Evolutionary conservation across 1,139 yeast species (phyloP).

Genomic region (Pichia inconspicua): DNA sequence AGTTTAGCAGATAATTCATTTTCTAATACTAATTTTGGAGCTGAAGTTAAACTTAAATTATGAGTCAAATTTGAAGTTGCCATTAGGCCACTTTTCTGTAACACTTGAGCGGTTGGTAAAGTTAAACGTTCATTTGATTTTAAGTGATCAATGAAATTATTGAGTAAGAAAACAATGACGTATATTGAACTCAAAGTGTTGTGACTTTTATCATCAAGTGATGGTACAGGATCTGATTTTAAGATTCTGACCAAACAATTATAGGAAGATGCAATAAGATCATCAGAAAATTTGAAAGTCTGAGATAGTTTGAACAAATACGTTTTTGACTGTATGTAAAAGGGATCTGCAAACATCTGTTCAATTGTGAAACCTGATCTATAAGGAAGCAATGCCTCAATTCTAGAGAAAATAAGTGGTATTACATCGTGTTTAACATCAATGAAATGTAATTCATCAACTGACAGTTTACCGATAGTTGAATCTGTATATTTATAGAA

Average conservation of each 20-base stretch:
- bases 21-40: constrained; percentile 2
- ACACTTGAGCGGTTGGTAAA: constrained; percentile 3
- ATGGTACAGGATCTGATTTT: neutral
- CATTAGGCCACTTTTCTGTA: constrained; percentile 9
- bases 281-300: constrained; percentile 2
- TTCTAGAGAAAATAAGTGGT: constrained; percentile 22
- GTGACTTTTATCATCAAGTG: constrained; percentile 4
- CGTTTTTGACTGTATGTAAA: constrained; percentile 19
- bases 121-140: constrained; percentile 7
- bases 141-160: constrained; percentile 5
- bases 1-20: constrained; percentile 3
- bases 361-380: constrained; percentile 24
- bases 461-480: neutral
- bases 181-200: constrained; percentile 11
- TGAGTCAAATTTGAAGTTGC: constrained; percentile 7
- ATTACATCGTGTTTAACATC: constrained; percentile 16
- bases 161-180: constrained; percentile 6
- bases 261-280: constrained; percentile 10
- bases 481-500: neutral
- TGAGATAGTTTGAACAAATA: constrained; percentile 20
- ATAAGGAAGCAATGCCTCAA: constrained; percentile 25
- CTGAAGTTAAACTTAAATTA: constrained; percentile 4
- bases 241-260: constrained; percentile 11
- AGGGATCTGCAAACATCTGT: constrained; percentile 26
- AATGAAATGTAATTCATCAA: neutral